Evolutionary conservation across 768 basidiomycete genomes (phyloP).

Genomic region (Serendipita vermifera): DNA sequence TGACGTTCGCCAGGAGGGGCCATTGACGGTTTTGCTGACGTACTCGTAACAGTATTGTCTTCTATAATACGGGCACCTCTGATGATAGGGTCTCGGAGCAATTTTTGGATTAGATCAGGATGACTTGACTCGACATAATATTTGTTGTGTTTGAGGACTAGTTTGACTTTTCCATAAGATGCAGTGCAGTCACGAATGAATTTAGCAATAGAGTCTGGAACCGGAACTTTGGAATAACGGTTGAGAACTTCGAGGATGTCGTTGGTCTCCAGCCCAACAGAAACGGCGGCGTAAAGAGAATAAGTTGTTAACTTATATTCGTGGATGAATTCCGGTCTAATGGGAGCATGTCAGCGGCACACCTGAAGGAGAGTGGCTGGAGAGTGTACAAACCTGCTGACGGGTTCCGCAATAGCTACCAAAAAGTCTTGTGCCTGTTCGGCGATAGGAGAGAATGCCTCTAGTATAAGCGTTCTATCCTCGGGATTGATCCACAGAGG

Average conservation of each 20-base stretch:
- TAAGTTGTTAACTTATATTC: slow-evolving; percentile 98
- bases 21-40: background rate
- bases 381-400: slow-evolving; percentile 74
- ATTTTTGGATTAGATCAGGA: slow-evolving; percentile 77
- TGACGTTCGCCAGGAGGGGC: too few species aligned
- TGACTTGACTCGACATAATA: slow-evolving; percentile 95
- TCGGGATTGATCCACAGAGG: slow-evolving; percentile 95
- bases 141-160: slow-evolving; percentile 94
- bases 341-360: background rate
- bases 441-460: slow-evolving; percentile 94
- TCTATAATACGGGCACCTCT: slow-evolving; percentile 63
- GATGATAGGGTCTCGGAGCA: slow-evolving; percentile 78
- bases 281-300: slow-evolving; percentile 96
- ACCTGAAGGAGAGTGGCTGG: background rate
- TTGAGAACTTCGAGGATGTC: slow-evolving; percentile 85
- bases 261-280: slow-evolving; percentile 92
- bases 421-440: slow-evolving; percentile 98
- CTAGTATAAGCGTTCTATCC: slow-evolving; percentile 86
- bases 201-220: slow-evolving; percentile 70
- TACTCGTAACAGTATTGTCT: background rate
- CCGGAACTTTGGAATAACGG: slow-evolving; percentile 55
- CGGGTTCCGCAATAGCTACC: slow-evolving; percentile 95
- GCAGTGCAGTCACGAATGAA: slow-evolving; percentile 89
- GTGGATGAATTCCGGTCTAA: slow-evolving; percentile 91
- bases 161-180: slow-evolving; percentile 96